Evolutionary conservation across 257 asterid species (phyloP), one percentile per base, ranked within the genome.

Genomic region (Osmanthus fragrans): DNA sequence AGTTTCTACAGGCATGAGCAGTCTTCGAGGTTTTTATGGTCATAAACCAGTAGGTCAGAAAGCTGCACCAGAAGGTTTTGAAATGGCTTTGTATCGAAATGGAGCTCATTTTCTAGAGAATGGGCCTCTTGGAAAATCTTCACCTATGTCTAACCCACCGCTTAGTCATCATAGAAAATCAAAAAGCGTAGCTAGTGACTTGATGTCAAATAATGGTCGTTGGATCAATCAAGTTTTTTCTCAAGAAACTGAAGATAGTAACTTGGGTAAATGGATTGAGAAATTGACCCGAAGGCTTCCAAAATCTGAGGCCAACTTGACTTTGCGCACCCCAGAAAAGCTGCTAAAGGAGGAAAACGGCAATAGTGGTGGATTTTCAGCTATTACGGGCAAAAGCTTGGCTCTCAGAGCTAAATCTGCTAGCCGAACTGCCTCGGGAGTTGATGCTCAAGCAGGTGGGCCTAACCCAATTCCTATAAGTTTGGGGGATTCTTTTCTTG

Each of bases 361-460:
- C 76, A 76, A 76, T 72, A 76, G 85, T 63, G 76, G 87, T 73
- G 54, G 88, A 18, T 83, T 86, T 76, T 92, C 90, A 54, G 87
- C 89, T 9, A 79, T 85, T 60, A 82, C 88, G 3, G 90, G 92
- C 68, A 91, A 89, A 81, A 87, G 92, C 76, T 81, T 89, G 83
- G 92, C 96, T 80, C 84, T 89, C 78, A 89, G 97, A 85, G 90
- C 97, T 76, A 92, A 91, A 78, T 81, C 93, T 32, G 87, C 85
- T 33, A 79, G 79, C 77, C 84, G 93, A 79, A 79, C 80, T n/a
- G 74, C 39, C 56, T 67, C 82, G 8, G 88, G 80, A 42, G 80
- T 66, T n/a, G 90, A 92, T 77, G 76, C 86, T 69, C 96, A 90
- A 70, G 85, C 88, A 37, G 89, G 86, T 58, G 79, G 78, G 64